Base-by-base conservation (phyloP, 2,329 filamentous ascomycete species). In the Colletotrichum zoysiae region DNA sequence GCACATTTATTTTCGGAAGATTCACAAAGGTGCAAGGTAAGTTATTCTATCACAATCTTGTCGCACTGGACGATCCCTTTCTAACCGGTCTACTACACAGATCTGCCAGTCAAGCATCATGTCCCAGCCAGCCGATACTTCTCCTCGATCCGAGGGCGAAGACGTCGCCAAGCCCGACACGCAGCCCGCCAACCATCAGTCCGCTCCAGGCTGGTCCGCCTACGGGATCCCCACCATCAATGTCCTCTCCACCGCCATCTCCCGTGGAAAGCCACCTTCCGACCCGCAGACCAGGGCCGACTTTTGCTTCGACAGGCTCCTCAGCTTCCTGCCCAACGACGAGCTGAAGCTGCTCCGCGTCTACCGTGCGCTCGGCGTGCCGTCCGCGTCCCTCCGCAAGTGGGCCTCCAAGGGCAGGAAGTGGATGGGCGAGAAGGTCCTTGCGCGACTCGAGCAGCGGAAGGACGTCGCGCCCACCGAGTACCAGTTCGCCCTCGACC, bases 261-360 rank as follows among this genome's bases (percentile, higher is more conserved):
- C 16, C 1, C 18, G 6, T 0, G 26, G 35, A 2, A 33, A 18
- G 42, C 42, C 53, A 2, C 51, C 59, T 4, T 23, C 42, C 4
- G 42, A 68, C 30, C 40, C n/a, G 44, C 46, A 59, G 55, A 60
- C 33, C 14, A n/a, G 57, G 11, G 11, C 44, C 33, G 42, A 51
- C 55, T 60, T 59, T 46, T 30, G 64, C 55, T 66, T 66, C 56
- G 35, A 66, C 35, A 30, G 26, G 20, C 42, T 61, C 59, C 59
- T 61, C 42, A 61, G 26, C 42, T 46, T 33, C 30, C 20, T 61
- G 26, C 59, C 42, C 2, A 14, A 38, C 23, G 59, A 61, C 18
- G 42, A 61, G 16, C 14, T 38, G 9, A 56, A n/a, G 33, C 33
- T 59, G 6, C 56, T 59, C 12, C 23, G n/a, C 38, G 56, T 44